Evolutionary conservation across 192 early-diverging fungal species (phyloP), one percentile per base, ranked within the genome.

Genomic region (Radiomyces spectabilis): DNA sequence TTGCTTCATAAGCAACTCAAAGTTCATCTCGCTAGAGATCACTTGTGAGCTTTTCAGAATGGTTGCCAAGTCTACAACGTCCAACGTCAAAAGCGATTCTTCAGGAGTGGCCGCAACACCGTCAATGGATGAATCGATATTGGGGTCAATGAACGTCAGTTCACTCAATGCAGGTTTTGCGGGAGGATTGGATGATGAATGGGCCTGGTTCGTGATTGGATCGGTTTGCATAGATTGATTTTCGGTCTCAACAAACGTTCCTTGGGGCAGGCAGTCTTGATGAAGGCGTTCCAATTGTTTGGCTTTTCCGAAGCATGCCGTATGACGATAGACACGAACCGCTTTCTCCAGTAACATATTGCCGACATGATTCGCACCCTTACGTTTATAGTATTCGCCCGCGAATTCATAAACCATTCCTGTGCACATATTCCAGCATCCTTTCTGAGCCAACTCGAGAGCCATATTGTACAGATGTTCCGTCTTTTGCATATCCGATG

Each of bases 1-100:
- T 41, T 63, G 59, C 21, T 68, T 55, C 51, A 68, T 52, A 13
- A 68, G 40, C 9, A 61, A 33, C 18, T 68, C 60, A 53, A 68
- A 68, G 25, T 62, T 63, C 66, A 68, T 68, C 29, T 68, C 66
- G 19, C 66, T 68, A n/a, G 66, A 68, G 15, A 68, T 68, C 13
- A 68, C 55, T 27, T 68, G 66, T 10, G 53, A 50, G 33, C 66
- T 68, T 37, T 68, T 68, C 35, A 68, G 43, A 31, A 68, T 68
- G 1, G 66, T 63, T 3, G 53, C 59, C 8, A 68, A 40, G 29
- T 68, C 59, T 6, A 57, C 59, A n/a, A 68, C 47, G 18, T 68
- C 66, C 59, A 68, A 42, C 15, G 55, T 40, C 29, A 68, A 37
- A 21, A 68, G 30, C 2, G 53, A 57, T 34, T 68, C 50, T 22